Evolutionary conservation across 1,139 yeast species (phyloP).

Genomic region (Wickerhamomyces sp.): DNA sequence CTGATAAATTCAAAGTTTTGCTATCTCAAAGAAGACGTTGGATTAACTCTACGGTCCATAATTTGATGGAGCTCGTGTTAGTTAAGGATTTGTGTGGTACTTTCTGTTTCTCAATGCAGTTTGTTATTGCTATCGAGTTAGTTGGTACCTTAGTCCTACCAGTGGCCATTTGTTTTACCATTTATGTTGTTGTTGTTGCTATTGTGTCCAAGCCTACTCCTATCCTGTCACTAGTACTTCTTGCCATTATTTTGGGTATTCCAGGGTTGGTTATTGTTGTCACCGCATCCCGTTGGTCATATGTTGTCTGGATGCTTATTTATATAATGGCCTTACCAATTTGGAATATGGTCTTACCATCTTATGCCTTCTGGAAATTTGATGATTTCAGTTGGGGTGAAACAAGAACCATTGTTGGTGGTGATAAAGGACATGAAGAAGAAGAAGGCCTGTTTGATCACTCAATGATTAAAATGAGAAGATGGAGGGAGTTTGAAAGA

Average conservation of each 20-base stretch:
- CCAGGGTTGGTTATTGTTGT: slow-evolving; percentile 87
- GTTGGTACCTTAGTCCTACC: slow-evolving; percentile 91
- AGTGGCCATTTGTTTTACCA: slow-evolving; percentile 82
- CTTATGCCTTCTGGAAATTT: slow-evolving; percentile 92
- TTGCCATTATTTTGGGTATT: slow-evolving; percentile 80
- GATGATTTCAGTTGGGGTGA: slow-evolving; percentile 99
- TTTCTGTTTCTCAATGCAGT: slow-evolving; percentile 96
- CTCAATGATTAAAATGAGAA: slow-evolving; percentile 78
- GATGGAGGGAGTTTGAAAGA: slow-evolving; percentile 92
- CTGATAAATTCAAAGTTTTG: slow-evolving; percentile 73
- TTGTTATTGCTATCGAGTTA: slow-evolving; percentile 80
- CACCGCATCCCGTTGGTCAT: slow-evolving; percentile 76
- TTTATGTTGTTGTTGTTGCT: slow-evolving; percentile 75
- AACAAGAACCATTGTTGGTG: slow-evolving; percentile 82
- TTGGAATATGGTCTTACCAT: slow-evolving; percentile 91
- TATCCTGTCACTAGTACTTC: slow-evolving; percentile 66
- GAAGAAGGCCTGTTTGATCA: slow-evolving; percentile 84
- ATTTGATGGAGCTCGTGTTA: slow-evolving; percentile 82
- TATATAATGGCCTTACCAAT: slow-evolving; percentile 82
- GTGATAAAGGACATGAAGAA: slow-evolving; percentile 56
- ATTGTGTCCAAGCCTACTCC: slow-evolving; percentile 84
- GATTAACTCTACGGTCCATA: slow-evolving; percentile 97
- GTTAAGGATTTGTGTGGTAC: slow-evolving; percentile 95
- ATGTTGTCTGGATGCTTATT: slow-evolving; percentile 75
- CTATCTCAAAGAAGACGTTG: slow-evolving; percentile 96